These are phyloP conservation scores for Mortierella sp. DNA, from an alignment of 371 early-diverging fungal genomes.

Conservation along the genomic window DNA sequence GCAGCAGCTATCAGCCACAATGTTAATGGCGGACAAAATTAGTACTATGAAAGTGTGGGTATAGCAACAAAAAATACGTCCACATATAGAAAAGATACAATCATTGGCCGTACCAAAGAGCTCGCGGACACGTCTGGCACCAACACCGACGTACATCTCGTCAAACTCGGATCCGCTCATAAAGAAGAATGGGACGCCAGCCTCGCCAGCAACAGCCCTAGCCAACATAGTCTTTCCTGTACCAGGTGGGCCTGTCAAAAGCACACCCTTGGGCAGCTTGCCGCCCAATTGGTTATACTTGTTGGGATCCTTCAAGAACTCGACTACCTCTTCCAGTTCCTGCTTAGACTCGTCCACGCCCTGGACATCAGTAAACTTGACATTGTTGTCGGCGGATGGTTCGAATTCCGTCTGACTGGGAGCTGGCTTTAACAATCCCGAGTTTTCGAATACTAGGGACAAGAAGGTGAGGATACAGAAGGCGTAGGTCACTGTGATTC, in stretches of 20 bases:
- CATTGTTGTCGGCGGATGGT: conserved; percentile 76
- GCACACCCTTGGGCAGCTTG: conserved; percentile 96
- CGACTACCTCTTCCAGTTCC: conserved; percentile 96
- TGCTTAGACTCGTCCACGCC: conserved; percentile 98
- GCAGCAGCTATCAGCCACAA: conserved; percentile 83
- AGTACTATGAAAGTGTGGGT: not conserved
- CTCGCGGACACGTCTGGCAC: conserved; percentile 88
- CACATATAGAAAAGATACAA: not conserved
- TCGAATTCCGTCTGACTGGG: conserved; percentile 78
- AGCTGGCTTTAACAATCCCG: conserved; percentile 78
- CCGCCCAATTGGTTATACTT: conserved; percentile 95
- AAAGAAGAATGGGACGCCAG: conserved; percentile 97
- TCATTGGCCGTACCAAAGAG: conserved; percentile 70
- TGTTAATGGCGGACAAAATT: not conserved
- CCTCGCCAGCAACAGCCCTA: conserved; percentile 93
- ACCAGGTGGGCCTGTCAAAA: conserved; percentile 99
- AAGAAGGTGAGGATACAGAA: conserved; percentile 84
- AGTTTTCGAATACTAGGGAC: conserved; percentile 83
- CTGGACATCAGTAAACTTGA: conserved; percentile 94
- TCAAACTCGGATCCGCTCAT: conserved; percentile 98
- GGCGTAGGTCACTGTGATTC: conserved; percentile 82
- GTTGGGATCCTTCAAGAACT: conserved; percentile 93
- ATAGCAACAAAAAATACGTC: not conserved
- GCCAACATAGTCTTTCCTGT: conserved; percentile 98
- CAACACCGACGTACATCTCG: conserved; percentile 99